A percentile compares a stretch with the other conserved stretches of the same genome.
phyloP scores from a whole-genome alignment of 148 eudicot genomes.

The Fagopyrum homotropicum region DNA sequence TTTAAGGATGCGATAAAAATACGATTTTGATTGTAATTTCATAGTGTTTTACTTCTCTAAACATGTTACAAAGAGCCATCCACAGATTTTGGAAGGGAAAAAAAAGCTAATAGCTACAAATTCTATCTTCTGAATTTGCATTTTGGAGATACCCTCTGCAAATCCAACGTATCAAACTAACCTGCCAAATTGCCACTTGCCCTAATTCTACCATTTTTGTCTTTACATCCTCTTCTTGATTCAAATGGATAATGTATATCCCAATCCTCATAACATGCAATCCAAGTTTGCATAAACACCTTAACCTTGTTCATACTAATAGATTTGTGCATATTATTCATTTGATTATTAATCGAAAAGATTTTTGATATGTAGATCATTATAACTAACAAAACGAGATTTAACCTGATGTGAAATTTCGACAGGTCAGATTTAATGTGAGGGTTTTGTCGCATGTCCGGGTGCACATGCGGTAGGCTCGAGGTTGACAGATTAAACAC shows the following conservation, averaged over 20 bases:
- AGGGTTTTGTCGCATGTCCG: no score
- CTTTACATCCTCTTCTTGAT: neutral
- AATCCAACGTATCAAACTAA: neutral
- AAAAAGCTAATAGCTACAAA: neutral
- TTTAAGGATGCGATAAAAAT: neutral
- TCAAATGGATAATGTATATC: slow-evolving; percentile 2
- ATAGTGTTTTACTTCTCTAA: neutral
- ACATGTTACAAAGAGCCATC: neutral
- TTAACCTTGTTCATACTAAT: neutral
- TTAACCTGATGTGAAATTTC: neutral
- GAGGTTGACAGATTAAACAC: no score
- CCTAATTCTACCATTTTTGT: slow-evolving; percentile 6
- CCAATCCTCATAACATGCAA: slow-evolving; percentile 2
- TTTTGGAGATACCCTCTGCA: neutral
- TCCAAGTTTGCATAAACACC: neutral
- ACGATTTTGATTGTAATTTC: neutral
- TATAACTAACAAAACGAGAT: neutral
- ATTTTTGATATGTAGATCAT: no score
- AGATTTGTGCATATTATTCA: no score
- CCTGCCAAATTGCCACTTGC: neutral
- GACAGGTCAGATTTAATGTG: no score
- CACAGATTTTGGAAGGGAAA: neutral
- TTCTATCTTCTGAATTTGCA: neutral
- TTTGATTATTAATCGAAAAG: no score
- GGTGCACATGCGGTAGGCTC: no score